A percentile compares a stretch with the other conserved stretches of the same genome.
phyloP scores from a whole-genome alignment of 2,329 filamentous ascomycete genomes.

The Pezicula carpinea region DNA sequence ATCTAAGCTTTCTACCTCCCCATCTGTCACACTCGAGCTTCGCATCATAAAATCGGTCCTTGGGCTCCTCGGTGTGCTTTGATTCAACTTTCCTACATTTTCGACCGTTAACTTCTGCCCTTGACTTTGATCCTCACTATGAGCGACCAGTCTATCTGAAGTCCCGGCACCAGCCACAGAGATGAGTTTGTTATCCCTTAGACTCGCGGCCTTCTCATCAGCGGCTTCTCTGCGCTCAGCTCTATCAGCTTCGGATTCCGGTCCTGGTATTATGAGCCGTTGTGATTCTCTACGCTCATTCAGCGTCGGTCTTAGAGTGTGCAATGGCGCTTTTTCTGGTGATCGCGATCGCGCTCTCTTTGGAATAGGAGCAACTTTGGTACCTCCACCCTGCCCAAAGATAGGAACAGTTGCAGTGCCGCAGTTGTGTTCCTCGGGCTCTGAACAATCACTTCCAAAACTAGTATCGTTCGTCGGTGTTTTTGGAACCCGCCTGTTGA shows the following conservation, averaged over 20 bases:
- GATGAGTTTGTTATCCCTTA: slow-evolving; percentile 51
- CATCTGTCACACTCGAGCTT: slow-evolving; percentile 3
- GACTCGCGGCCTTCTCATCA: slow-evolving; percentile 48
- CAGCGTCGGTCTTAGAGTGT: slow-evolving; percentile 10
- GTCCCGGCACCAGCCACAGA: slow-evolving; percentile 13
- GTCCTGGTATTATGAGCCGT: slow-evolving; percentile 20
- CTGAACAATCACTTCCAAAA: slow-evolving; percentile 20
- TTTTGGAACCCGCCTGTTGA: slow-evolving; percentile 33
- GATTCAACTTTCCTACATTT: slow-evolving; percentile 44
- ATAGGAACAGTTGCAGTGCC: slow-evolving; percentile 14
- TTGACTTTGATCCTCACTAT: not conserved
- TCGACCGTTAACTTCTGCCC: slow-evolving; percentile 48
- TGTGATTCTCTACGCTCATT: slow-evolving; percentile 18
- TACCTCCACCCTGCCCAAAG: slow-evolving; percentile 11
- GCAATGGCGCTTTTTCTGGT: not conserved
- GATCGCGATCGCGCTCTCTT: slow-evolving; percentile 20
- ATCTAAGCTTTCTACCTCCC: not conserved
- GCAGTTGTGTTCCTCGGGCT: slow-evolving; percentile 19
- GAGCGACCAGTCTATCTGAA: slow-evolving; percentile 24
- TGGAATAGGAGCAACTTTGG: slow-evolving; percentile 18
- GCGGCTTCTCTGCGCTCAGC: slow-evolving; percentile 41
- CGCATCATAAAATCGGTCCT: not conserved
- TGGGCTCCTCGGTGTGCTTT: slow-evolving; percentile 22
- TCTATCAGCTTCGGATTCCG: slow-evolving; percentile 37
- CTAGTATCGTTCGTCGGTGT: slow-evolving; percentile 6